phyloP scores from a whole-genome alignment of 768 basidiomycete species.

The Boletus huronensis region DNA sequence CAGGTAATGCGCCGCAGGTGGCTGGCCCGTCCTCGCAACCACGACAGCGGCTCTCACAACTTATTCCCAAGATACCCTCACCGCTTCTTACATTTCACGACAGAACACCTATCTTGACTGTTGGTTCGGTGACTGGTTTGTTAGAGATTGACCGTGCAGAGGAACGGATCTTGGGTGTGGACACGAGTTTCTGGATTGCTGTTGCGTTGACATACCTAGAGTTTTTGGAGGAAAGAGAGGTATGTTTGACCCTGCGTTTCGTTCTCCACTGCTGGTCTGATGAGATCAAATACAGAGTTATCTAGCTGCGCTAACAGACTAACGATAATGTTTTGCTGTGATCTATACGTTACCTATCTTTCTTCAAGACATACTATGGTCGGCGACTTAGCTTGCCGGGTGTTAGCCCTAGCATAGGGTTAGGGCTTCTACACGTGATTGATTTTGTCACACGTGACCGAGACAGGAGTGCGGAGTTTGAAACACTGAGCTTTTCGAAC shows the following conservation, averaged over 20 bases:
- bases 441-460: slow-evolving; percentile 28
- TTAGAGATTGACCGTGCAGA: slow-evolving; percentile 61
- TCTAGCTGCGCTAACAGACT: slow-evolving; percentile 50
- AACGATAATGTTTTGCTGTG: slow-evolving; percentile 5
- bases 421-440: slow-evolving; percentile 21
- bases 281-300: slow-evolving; percentile 44
- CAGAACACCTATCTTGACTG: slow-evolving; percentile 61
- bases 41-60: slow-evolving; percentile 18
- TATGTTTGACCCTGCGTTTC: slow-evolving; percentile 32
- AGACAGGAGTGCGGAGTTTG: slow-evolving; percentile 22
- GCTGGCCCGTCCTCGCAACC: slow-evolving; percentile 22
- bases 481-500: slow-evolving; percentile 28
- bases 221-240: slow-evolving; percentile 76
- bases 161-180: slow-evolving; percentile 60
- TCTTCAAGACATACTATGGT: not conserved
- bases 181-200: slow-evolving; percentile 75
- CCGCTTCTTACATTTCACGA: slow-evolving; percentile 69
- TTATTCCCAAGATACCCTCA: slow-evolving; percentile 31
- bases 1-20: slow-evolving; percentile 13
- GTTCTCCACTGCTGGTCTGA: slow-evolving; percentile 2
- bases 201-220: slow-evolving; percentile 72
- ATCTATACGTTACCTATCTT: slow-evolving; percentile 5
- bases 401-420: slow-evolving; percentile 7
- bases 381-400: no score
- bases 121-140: slow-evolving; percentile 54